Conservation (phyloP, 257 asterid genomes). For the Eucommia ulmoides region DNA sequence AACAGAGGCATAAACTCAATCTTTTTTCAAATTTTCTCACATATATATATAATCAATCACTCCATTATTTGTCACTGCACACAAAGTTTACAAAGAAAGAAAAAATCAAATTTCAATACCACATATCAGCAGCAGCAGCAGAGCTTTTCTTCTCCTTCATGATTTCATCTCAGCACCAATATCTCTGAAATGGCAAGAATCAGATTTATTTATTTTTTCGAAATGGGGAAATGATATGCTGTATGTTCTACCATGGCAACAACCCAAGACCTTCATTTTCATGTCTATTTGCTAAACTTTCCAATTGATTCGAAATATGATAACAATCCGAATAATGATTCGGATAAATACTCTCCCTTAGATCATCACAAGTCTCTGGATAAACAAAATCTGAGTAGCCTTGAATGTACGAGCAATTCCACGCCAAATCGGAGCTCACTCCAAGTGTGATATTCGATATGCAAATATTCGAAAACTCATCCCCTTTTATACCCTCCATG, state of each 20-base stretch:
- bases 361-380: neutral
- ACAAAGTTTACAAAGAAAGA: neutral
- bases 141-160: neutral
- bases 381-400: neutral
- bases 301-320: neutral
- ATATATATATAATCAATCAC: too few relatives aligned
- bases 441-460: neutral
- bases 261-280: neutral
- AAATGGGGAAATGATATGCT: neutral
- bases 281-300: neutral
- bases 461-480: neutral
- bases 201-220: too few relatives aligned
- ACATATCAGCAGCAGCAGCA: neutral
- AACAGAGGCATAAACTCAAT: too few relatives aligned
- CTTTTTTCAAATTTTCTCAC: too few relatives aligned
- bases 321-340: neutral
- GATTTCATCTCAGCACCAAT: neutral
- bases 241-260: neutral
- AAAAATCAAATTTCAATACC: neutral
- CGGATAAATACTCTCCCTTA: neutral
- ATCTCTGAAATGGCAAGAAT: neutral
- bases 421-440: neutral
- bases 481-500: neutral
- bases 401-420: neutral
- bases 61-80: neutral